Conservation (phyloP, 2,329 filamentous ascomycete genomes). For the Cladosporium phlei region DNA sequence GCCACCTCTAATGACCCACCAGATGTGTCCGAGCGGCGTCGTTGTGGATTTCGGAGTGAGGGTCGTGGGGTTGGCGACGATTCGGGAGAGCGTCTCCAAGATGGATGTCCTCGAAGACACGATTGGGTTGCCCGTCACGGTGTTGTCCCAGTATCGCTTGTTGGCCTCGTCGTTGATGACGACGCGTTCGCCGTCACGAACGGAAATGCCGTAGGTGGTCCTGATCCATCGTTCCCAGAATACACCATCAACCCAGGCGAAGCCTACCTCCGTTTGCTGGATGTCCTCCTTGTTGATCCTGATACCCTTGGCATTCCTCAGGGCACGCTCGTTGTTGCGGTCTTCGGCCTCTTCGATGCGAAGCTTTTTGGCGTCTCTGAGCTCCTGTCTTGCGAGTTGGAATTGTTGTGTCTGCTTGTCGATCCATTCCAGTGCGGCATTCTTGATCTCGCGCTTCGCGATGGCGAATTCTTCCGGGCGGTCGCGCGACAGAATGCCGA, state of each 20-base stretch:
- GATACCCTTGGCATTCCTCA: slow-evolving; percentile 84
- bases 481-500: slow-evolving; percentile 78
- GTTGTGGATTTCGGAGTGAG: slow-evolving; percentile 76
- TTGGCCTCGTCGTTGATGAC: slow-evolving; percentile 97
- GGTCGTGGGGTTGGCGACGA: slow-evolving; percentile 63
- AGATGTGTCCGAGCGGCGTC: slow-evolving; percentile 64
- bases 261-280: slow-evolving; percentile 81
- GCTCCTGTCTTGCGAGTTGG: slow-evolving; percentile 86
- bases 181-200: slow-evolving; percentile 79
- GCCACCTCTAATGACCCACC: slow-evolving; percentile 45
- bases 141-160: slow-evolving; percentile 91
- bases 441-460: slow-evolving; percentile 87
- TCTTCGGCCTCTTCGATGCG: slow-evolving; percentile 96
- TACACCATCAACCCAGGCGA: slow-evolving; percentile 94
- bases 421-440: slow-evolving; percentile 94
- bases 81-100: slow-evolving; percentile 74
- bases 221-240: slow-evolving; percentile 98
- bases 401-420: slow-evolving; percentile 90
- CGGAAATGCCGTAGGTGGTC: slow-evolving; percentile 89
- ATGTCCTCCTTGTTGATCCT: slow-evolving; percentile 85
- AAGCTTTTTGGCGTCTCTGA: slow-evolving; percentile 89
- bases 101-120: slow-evolving; percentile 85
- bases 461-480: slow-evolving; percentile 72
- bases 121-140: slow-evolving; percentile 83
- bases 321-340: slow-evolving; percentile 79